These are phyloP conservation scores for Syzygium grande DNA, from an alignment of 345 rosid genomes.

Conservation along the genomic window DNA sequence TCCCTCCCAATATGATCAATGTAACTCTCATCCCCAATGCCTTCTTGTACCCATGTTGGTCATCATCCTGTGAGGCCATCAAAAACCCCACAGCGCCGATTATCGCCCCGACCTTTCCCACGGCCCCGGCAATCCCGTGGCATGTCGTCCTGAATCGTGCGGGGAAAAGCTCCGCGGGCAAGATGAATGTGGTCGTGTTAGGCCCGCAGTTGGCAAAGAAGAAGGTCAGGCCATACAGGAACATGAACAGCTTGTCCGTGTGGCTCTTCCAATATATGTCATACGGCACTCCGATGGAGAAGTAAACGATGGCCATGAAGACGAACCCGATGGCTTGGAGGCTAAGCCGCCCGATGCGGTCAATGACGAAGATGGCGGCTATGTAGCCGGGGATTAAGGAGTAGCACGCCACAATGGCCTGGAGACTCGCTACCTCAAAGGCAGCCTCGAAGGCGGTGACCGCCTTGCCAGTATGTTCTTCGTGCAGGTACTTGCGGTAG, in stretches of 20 bases:
- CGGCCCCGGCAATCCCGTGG: conserved; percentile 67
- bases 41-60: conserved; percentile 2
- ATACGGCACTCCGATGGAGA: conserved; percentile 17
- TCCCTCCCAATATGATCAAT: not conserved
- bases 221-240: conserved; percentile 41
- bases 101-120: conserved; percentile 65
- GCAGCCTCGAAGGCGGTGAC: not conserved
- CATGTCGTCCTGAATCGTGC: conserved; percentile 74
- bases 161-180: conserved; percentile 76
- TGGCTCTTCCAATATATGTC: conserved; percentile 15
- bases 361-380: not conserved
- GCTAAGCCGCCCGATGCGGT: not conserved
- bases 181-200: conserved; percentile 64
- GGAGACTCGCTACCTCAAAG: not conserved
- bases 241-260: conserved; percentile 18
- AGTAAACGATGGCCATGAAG: not conserved
- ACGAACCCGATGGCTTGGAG: not conserved
- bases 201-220: conserved; percentile 79
- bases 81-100: conserved; percentile 50
- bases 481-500: not conserved
- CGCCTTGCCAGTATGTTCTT: not conserved
- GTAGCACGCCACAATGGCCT: not conserved
- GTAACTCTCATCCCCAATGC: conserved; percentile 31
- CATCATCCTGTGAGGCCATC: conserved; percentile 19
- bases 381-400: not conserved